Conservation (phyloP, 257 asterid species). For the Fraxinus pennsylvanica region DNA sequence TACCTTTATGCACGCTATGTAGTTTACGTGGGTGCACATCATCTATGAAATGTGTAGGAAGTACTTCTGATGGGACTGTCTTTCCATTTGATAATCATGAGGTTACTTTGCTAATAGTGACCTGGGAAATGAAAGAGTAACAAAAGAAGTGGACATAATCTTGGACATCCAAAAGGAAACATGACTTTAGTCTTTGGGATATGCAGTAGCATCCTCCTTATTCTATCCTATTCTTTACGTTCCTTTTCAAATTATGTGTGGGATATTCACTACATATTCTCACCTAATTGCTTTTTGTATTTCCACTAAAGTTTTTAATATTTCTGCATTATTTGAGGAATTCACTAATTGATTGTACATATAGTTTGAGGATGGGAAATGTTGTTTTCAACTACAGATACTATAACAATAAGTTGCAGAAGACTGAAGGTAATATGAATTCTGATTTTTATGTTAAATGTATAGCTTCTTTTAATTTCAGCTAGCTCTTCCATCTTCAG, state of each 20-base stretch:
- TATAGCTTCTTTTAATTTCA: not conserved
- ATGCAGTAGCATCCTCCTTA: not conserved
- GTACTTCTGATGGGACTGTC: not conserved
- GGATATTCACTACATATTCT: slow-evolving; percentile 22
- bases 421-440: slow-evolving; percentile 81
- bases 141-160: not conserved
- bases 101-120: not conserved
- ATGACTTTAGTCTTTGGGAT: not conserved
- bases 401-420: slow-evolving; percentile 80
- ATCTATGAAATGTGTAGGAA: not conserved
- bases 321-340: slow-evolving; percentile 1
- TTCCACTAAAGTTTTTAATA: slow-evolving; percentile 1
- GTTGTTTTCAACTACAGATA: slow-evolving; percentile 91
- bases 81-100: not conserved
- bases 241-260: not conserved
- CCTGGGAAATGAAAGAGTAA: not conserved
- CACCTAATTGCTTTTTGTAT: slow-evolving; percentile 11
- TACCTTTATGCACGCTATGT: not conserved
- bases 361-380: slow-evolving; percentile 95
- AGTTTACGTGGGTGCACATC: not conserved
- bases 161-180: not conserved
- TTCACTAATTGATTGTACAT: slow-evolving; percentile 30
- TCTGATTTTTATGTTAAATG: not conserved
- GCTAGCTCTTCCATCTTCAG: slow-evolving; percentile 23
- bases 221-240: not conserved